Percentiles rank a stretch among this genome's conserved stretches.
Evolutionary conservation across 2,329 filamentous ascomycete species (phyloP).

Genomic region (Dothistroma septosporum): DNA sequence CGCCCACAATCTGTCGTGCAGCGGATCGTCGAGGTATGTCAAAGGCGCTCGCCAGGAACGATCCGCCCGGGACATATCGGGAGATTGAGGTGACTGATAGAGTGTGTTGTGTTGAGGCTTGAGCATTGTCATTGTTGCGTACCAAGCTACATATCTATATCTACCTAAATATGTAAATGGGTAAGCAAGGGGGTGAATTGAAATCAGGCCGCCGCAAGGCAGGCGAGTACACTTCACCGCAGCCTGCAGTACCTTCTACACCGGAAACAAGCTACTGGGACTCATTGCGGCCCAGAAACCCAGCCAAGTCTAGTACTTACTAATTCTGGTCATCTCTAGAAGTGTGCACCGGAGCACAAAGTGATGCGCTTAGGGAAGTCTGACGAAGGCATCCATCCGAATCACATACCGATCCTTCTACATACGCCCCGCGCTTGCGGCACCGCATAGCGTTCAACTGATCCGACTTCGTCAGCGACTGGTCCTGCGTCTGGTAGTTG

Average conservation of each 20-base stretch:
- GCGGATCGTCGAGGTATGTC: not conserved
- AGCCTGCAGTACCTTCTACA: not conserved
- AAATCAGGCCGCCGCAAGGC: not conserved
- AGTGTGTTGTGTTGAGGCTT: not conserved
- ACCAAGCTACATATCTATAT: too few relatives aligned
- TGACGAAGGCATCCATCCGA: slow-evolving; percentile 11
- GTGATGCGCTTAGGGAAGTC: slow-evolving; percentile 14
- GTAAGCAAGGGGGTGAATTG: not conserved
- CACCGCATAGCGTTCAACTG: slow-evolving; percentile 10
- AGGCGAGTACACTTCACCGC: not conserved
- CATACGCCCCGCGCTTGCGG: not conserved
- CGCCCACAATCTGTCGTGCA: not conserved
- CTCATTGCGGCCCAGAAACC: too few relatives aligned
- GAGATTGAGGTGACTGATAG: not conserved
- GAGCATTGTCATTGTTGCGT: not conserved
- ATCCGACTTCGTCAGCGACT: slow-evolving; percentile 16
- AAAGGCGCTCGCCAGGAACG: not conserved
- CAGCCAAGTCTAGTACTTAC: not conserved
- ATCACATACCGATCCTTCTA: slow-evolving; percentile 16
- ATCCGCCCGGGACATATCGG: not conserved
- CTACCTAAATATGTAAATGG: not conserved
- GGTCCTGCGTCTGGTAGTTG: slow-evolving; percentile 19
- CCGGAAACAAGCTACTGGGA: too few relatives aligned
- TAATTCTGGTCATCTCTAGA: not conserved
- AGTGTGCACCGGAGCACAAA: slow-evolving; percentile 12